Base-by-base conservation (phyloP, 345 rosid species). In the Chamaenerion angustifolium region DNA sequence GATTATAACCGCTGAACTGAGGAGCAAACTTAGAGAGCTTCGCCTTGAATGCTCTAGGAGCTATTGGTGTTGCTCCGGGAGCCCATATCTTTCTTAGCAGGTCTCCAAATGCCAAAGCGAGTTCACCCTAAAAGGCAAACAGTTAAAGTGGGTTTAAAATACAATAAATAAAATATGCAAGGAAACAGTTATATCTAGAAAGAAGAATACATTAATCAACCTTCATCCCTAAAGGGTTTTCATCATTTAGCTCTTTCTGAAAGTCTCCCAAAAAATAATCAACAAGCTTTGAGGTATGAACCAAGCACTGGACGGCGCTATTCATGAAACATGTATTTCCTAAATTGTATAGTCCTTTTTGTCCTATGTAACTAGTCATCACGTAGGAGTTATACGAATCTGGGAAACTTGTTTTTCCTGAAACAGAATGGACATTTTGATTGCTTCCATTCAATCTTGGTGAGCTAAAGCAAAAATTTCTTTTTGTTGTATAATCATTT, bases 301-400 rank as follows among this genome's bases (percentile, higher is more conserved):
- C 83, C 61, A 82, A 55, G 72, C 85, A 82, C 66, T 78, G 89
- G 45, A 78, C 51, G 63, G 89, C 75, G 46, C 82, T 81, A 63
- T 81, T 81, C 89, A 81, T 78, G 67, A 81, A 81, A 70, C 85
- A 81, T 56, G 85, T 81, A 66, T 78, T 81, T 56, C 89, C 89
- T 45, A 82, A 83, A 65, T 82, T 82, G 58, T 69, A 71, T 37
- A 82, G 63, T 64, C 90, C 90, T 40, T 71, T 71, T 68, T 76
- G 70, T 52, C 85, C 90, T 68, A 82, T 66, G 21, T 56, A 57
- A 56, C 74, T 58, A 45, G 59, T 55, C 59, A 59, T 66, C 49
- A 68, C 35, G 45, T 59, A 62, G 51, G 59, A 59, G 51, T 61
- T 67, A 45, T 57, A 58, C 46, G 59, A 59, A 0, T n/a, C 40